phyloP scores from a whole-genome alignment of 2,329 filamentous ascomycete genomes.

The Albifimbria verrucaria region DNA sequence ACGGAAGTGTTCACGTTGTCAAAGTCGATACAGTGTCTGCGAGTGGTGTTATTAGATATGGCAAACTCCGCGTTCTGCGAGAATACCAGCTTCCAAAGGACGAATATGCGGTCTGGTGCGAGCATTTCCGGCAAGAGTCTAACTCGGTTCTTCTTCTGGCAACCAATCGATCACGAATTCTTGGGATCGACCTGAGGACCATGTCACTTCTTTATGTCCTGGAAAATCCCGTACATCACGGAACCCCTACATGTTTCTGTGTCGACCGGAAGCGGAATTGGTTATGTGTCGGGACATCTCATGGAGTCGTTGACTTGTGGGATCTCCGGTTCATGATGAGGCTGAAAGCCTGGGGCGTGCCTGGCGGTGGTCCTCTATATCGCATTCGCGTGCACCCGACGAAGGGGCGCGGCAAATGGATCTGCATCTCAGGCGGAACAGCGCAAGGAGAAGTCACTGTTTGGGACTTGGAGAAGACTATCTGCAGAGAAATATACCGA shows the following conservation, averaged over 20 bases:
- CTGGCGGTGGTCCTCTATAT: slow-evolving; percentile 76
- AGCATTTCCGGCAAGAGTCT: slow-evolving; percentile 82
- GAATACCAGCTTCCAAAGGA: slow-evolving; percentile 72
- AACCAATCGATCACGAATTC: slow-evolving; percentile 78
- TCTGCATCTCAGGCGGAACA: slow-evolving; percentile 86
- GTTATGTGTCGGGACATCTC: slow-evolving; percentile 86
- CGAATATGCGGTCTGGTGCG: slow-evolving; percentile 84
- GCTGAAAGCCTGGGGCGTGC: slow-evolving; percentile 83
- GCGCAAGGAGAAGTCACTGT: slow-evolving; percentile 86
- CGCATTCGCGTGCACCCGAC: slow-evolving; percentile 75
- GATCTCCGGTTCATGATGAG: slow-evolving; percentile 92
- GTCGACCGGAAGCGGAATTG: slow-evolving; percentile 84
- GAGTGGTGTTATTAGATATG: slow-evolving; percentile 64
- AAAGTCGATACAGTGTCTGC: slow-evolving; percentile 61
- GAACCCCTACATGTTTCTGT: slow-evolving; percentile 86
- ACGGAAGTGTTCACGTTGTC: slow-evolving; percentile 87
- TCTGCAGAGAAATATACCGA: slow-evolving; percentile 87
- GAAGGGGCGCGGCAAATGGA: slow-evolving; percentile 75
- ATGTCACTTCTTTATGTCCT: slow-evolving; percentile 81
- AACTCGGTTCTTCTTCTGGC: slow-evolving; percentile 81
- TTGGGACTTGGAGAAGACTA: slow-evolving; percentile 90
- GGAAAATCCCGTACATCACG: slow-evolving; percentile 86
- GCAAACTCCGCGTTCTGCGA: slow-evolving; percentile 71
- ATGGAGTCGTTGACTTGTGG: slow-evolving; percentile 92
- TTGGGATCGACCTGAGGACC: slow-evolving; percentile 81